Conservation (phyloP, 2,329 filamentous ascomycete genomes). For the Celoporthe dispersa region DNA sequence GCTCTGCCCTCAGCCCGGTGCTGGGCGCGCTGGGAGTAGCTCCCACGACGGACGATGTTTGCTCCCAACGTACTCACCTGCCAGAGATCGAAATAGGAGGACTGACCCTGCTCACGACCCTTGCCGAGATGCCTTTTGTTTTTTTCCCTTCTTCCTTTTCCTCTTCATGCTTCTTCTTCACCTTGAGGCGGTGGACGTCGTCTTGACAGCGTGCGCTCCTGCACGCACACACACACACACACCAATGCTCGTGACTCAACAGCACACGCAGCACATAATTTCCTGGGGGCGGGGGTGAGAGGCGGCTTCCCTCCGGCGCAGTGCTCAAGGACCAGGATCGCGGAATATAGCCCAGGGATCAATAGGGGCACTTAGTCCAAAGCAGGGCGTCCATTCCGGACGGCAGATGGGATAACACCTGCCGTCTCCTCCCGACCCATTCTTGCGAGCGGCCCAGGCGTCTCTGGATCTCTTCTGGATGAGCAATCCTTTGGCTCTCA, state of each 20-base stretch:
- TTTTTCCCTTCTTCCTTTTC: too few relatives aligned
- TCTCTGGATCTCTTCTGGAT: neutral
- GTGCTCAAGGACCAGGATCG: neutral
- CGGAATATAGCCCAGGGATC: conserved; percentile 12
- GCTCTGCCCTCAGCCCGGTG: neutral
- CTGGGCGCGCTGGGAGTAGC: conserved; percentile 4
- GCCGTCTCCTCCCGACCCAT: neutral
- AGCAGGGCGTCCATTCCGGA: neutral
- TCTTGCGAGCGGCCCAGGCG: neutral
- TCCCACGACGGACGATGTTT: neutral
- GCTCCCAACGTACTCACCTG: neutral
- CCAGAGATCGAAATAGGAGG: too few relatives aligned
- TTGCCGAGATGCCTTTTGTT: too few relatives aligned
- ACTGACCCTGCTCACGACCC: too few relatives aligned
- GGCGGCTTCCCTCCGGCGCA: neutral
- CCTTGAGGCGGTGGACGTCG: neutral
- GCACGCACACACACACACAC: neutral
- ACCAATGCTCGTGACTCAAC: neutral
- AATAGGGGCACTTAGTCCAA: neutral
- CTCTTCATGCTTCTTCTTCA: neutral
- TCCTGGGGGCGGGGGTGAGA: too few relatives aligned
- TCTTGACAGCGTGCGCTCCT: neutral
- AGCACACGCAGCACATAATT: neutral
- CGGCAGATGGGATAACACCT: neutral
- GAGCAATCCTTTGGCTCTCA: neutral